Conservation (phyloP, 108 stramenopile species). For the Nitzschia sp. region DNA sequence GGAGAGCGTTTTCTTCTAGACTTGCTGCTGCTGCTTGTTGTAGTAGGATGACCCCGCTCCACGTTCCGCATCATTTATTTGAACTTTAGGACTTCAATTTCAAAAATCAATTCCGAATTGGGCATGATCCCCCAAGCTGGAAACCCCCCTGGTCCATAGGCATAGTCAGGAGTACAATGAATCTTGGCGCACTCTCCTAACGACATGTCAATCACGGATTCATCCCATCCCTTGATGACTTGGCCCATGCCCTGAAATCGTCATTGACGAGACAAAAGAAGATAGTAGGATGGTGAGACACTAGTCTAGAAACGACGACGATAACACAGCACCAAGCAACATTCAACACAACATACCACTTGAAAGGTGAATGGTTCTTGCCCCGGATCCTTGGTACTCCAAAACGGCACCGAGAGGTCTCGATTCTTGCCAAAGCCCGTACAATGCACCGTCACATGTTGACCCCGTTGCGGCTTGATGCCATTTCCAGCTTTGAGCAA, state of each 20-base stretch:
- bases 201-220: slow-evolving; percentile 79
- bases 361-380: slow-evolving; percentile 87
- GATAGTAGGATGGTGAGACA: too few relatives aligned
- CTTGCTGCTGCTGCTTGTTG: too few relatives aligned
- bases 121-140: slow-evolving; percentile 92
- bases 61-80: too few relatives aligned
- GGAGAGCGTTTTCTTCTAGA: too few relatives aligned
- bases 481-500: slow-evolving; percentile 67
- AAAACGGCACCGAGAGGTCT: slow-evolving; percentile 84
- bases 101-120: slow-evolving; percentile 73
- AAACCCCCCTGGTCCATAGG: slow-evolving; percentile 84
- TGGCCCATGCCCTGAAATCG: slow-evolving; percentile 70
- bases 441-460: slow-evolving; percentile 89
- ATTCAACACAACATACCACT: slow-evolving; percentile 30
- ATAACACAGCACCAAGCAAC: too few relatives aligned
- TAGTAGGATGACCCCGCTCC: too few relatives aligned
- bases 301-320: too few relatives aligned
- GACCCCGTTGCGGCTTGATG: slow-evolving; percentile 62
- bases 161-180: slow-evolving; percentile 91
- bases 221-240: slow-evolving; percentile 92
- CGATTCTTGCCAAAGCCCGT: slow-evolving; percentile 91
- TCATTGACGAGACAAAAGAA: too few relatives aligned
- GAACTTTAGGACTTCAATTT: slow-evolving; percentile 87
- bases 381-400: slow-evolving; percentile 93
- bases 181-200: slow-evolving; percentile 87